Evolutionary conservation across 352 stramenopile genomes (phyloP), one percentile per base, ranked within the genome.

Genomic region (Globisporangium carolinianum): DNA sequence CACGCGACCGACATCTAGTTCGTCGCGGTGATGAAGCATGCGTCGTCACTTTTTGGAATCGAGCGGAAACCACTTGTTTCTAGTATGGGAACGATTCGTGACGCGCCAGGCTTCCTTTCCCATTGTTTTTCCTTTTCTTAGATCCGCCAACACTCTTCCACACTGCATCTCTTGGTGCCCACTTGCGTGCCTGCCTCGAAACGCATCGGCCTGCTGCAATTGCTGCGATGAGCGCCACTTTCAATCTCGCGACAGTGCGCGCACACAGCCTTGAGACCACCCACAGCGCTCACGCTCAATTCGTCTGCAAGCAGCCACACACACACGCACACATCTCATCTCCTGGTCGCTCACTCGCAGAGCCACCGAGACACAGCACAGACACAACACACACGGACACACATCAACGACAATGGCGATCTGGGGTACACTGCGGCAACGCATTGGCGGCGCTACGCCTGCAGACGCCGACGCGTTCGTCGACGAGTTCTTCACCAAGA

Each of bases 401-500:
- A 38, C 45, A 60, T 5, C 39, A 17, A 12, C 35, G 37, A 37
- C 32, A 11, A 93, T 93, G 83, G 79, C 75, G 64, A 75, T 93
- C 47, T 93, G 83, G 83, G 83, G 82, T 43, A 91, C 83, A 57
- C 69, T 93, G 45, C 76, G 80, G 49, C 82, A 93, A 59, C 73
- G 76, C 51, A 87, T 93, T 51, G 74, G 83, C 63, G 79, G 79
- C 17, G 64, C 66, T 7, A 73, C 75, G 52, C 61, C 71, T 45
- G 76, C 75, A 5, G 81, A 91, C 64, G 87, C 84, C 51, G 78
- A 86, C 60, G 71, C 73, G 54, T 87, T 89, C 58, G 72, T 94
- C 24, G 71, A 91, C 55, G 72, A 86, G 12, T 94, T 92, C 55
- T 94, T 92, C 63, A 73, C 66, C 49, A 89, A 89, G 63, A 94